phyloP scores from a whole-genome alignment of 2,329 filamentous ascomycete genomes.

The Ophiosphaerella narmari region DNA sequence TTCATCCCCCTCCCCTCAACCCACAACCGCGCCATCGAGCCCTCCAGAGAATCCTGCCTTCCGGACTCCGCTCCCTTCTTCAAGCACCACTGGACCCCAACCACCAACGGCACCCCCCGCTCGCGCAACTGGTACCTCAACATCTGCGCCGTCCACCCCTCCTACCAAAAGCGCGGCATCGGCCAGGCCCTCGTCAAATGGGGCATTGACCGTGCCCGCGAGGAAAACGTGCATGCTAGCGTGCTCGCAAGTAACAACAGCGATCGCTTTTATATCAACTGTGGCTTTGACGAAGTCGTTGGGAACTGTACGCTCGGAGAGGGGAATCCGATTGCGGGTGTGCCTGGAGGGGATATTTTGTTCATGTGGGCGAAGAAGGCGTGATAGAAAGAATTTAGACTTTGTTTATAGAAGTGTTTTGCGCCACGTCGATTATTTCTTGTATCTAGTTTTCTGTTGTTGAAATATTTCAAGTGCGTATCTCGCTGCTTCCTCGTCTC shows the following conservation, averaged over 20 bases:
- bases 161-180: slow-evolving; percentile 44
- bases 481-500: too few relatives aligned
- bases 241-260: slow-evolving; percentile 48
- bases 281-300: slow-evolving; percentile 42
- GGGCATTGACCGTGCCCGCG: slow-evolving; percentile 47
- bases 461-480: too few relatives aligned
- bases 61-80: slow-evolving; percentile 13
- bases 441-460: too few relatives aligned
- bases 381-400: too few relatives aligned
- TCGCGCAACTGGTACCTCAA: slow-evolving; percentile 49
- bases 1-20: slow-evolving; percentile 11
- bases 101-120: slow-evolving; percentile 14
- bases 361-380: slow-evolving; percentile 32
- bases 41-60: slow-evolving; percentile 17
- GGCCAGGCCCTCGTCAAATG: slow-evolving; percentile 49
- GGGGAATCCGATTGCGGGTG: slow-evolving; percentile 32
- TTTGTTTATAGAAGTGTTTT: too few relatives aligned
- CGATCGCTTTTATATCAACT: slow-evolving; percentile 48
- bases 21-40: slow-evolving; percentile 28
- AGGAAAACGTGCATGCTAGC: slow-evolving; percentile 47
- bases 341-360: slow-evolving; percentile 38
- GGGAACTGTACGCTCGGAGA: slow-evolving; percentile 41
- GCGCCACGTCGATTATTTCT: too few relatives aligned
- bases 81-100: slow-evolving; percentile 20
- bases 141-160: slow-evolving; percentile 46